Evolutionary conservation across 169 alveolate species (phyloP).

Genomic region (Plasmodium inui): DNA sequence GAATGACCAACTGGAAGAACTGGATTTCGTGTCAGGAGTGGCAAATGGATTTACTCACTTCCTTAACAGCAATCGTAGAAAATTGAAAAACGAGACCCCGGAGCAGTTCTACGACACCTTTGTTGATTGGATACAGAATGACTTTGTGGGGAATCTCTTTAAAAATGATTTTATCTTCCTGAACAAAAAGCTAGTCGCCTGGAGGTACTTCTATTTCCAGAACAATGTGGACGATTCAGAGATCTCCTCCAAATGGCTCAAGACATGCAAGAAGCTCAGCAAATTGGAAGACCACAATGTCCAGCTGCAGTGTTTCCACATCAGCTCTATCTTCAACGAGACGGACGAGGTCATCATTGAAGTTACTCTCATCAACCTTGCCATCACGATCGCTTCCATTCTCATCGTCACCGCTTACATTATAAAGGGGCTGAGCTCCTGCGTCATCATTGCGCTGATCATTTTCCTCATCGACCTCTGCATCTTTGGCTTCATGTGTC

Average conservation of each 20-base stretch:
- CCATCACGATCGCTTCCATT: conserved; percentile 43
- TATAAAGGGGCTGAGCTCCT: conserved; percentile 81
- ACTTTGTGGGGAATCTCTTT: conserved; percentile 36
- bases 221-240: conserved; percentile 37
- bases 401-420: conserved; percentile 81
- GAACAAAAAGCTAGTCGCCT: conserved; percentile 37
- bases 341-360: conserved; percentile 61
- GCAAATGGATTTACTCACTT: conserved; percentile 49
- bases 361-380: conserved; percentile 41
- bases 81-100: not conserved
- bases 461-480: conserved; percentile 84
- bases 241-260: conserved; percentile 44
- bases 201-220: conserved; percentile 52
- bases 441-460: conserved; percentile 79
- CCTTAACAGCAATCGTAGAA: conserved; percentile 12
- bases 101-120: conserved; percentile 28
- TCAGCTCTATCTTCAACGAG: conserved; percentile 35
- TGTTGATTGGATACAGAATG: conserved; percentile 37
- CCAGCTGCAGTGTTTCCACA: conserved; percentile 52
- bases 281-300: conserved; percentile 20
- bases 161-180: conserved; percentile 50
- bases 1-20: conserved; percentile 14
- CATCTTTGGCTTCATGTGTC: conserved; percentile 87
- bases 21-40: conserved; percentile 29
- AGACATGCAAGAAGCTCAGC: conserved; percentile 11